A percentile compares a stretch with the other conserved stretches of the same genome.
phyloP scores from a whole-genome alignment of 2,329 filamentous ascomycete species.

The Penicillium sp. region DNA sequence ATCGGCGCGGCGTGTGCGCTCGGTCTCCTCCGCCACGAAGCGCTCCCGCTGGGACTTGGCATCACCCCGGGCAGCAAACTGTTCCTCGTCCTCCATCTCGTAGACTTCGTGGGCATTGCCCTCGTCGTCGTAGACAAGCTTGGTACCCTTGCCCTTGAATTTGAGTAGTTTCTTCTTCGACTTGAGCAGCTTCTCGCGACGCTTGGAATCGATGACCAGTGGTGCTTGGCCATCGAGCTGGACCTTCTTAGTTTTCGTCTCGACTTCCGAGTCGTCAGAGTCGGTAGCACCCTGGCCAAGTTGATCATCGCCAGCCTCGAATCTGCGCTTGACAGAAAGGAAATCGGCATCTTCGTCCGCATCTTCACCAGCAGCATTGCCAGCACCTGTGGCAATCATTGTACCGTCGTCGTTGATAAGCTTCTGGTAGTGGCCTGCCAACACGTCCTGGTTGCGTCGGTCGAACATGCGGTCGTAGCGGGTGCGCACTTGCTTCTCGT shows the following conservation, averaged over 20 bases:
- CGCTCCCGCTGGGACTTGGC: slow-evolving; percentile 72
- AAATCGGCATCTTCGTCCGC: slow-evolving; percentile 76
- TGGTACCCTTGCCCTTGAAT: slow-evolving; percentile 81
- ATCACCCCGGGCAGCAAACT: slow-evolving; percentile 72
- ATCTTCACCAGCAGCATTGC: slow-evolving; percentile 44
- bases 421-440: slow-evolving; percentile 91
- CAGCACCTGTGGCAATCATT: slow-evolving; percentile 35
- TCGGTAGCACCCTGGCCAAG: slow-evolving; percentile 39
- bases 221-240: slow-evolving; percentile 64
- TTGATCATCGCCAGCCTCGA: slow-evolving; percentile 66
- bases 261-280: slow-evolving; percentile 45
- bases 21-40: slow-evolving; percentile 75
- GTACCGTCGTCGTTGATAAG: slow-evolving; percentile 66
- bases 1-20: slow-evolving; percentile 72
- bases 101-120: slow-evolving; percentile 82
- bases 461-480: slow-evolving; percentile 99
- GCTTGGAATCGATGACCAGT: slow-evolving; percentile 87
- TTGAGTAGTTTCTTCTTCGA: slow-evolving; percentile 94
- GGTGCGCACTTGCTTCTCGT: slow-evolving; percentile 68
- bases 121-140: slow-evolving; percentile 89
- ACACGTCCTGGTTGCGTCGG: slow-evolving; percentile 88
- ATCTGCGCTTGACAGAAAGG: slow-evolving; percentile 83
- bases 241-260: slow-evolving; percentile 43
- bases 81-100: slow-evolving; percentile 80
- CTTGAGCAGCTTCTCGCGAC: slow-evolving; percentile 89